These are phyloP conservation scores for Hymenoscyphus linearis DNA, from an alignment of 2,329 filamentous ascomycete genomes.

Conservation along the genomic window DNA sequence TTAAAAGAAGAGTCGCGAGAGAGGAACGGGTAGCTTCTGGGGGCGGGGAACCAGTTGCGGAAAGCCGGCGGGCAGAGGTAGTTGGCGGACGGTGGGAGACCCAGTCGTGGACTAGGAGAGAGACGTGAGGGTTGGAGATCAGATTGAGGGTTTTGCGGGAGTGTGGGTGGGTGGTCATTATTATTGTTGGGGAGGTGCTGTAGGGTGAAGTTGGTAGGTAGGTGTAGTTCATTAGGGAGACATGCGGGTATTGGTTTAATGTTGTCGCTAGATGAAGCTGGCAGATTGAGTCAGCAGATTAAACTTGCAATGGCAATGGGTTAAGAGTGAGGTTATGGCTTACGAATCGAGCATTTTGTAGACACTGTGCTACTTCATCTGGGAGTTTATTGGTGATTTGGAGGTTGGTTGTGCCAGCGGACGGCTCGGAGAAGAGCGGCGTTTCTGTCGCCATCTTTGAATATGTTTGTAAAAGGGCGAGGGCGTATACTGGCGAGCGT, in stretches of 20 bases:
- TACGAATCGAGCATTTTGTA: slow-evolving; percentile 94
- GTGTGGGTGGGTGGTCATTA: slow-evolving; percentile 84
- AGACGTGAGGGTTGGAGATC: slow-evolving; percentile 77
- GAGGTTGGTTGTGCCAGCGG: slow-evolving; percentile 61
- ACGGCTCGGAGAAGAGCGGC: slow-evolving; percentile 70
- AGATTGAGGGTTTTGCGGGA: slow-evolving; percentile 81
- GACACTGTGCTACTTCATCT: slow-evolving; percentile 78
- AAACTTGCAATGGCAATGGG: slow-evolving; percentile 7
- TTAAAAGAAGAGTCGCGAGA: slow-evolving; percentile 77
- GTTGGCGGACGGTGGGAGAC: slow-evolving; percentile 86
- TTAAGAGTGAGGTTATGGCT: slow-evolving; percentile 28
- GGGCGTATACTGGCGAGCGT: not conserved
- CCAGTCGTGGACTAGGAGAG: slow-evolving; percentile 97
- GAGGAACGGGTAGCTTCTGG: slow-evolving; percentile 66
- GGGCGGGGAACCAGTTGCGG: slow-evolving; percentile 52
- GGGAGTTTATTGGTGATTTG: slow-evolving; percentile 67
- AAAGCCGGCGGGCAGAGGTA: slow-evolving; percentile 52
- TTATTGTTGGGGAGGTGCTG: slow-evolving; percentile 70
- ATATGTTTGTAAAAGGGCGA: not conserved
- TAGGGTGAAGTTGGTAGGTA: slow-evolving; percentile 79
- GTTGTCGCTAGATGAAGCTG: slow-evolving; percentile 95
- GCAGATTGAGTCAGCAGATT: not conserved
- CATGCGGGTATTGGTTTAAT: slow-evolving; percentile 75
- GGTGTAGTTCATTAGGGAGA: slow-evolving; percentile 98
- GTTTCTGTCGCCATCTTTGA: slow-evolving; percentile 39